phyloP scores from a whole-genome alignment of 139 green algal species.

The Pedinophyceae sp. region DNA sequence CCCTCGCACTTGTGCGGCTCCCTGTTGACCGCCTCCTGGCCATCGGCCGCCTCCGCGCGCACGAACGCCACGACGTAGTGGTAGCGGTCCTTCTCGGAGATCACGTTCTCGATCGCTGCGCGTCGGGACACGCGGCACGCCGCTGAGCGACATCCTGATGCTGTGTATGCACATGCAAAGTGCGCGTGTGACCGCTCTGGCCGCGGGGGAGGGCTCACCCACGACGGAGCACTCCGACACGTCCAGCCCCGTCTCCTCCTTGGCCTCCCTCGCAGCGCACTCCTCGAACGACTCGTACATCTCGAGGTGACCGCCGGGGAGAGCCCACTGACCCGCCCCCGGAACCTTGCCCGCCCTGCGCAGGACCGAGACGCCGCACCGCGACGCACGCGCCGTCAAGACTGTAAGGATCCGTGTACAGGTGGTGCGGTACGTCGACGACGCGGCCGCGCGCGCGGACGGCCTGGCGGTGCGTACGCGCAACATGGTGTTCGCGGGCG shows the following conservation, averaged over 20 bases:
- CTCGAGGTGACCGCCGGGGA: constrained; percentile 11
- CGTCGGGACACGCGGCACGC: too few relatives aligned
- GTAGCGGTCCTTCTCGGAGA: not conserved
- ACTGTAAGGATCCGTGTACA: constrained; percentile 39
- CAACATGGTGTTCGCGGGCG: too few relatives aligned
- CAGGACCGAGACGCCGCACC: not conserved
- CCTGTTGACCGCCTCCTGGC: not conserved
- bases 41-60: not conserved
- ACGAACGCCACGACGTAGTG: not conserved
- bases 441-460: constrained; percentile 46
- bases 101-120: not conserved
- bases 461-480: constrained; percentile 51
- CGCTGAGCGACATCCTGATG: too few relatives aligned
- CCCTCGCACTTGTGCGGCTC: constrained; percentile 17
- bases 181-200: too few relatives aligned
- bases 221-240: not conserved
- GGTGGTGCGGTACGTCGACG: constrained; percentile 72
- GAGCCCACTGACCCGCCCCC: constrained; percentile 7
- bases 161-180: too few relatives aligned
- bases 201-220: too few relatives aligned
- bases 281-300: not conserved
- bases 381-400: not conserved
- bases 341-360: not conserved
- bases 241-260: not conserved
- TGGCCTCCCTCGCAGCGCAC: constrained; percentile 4